Percentiles rank a stretch among this genome's conserved stretches.
Evolutionary conservation across 148 eudicot genomes (phyloP).

Genomic region (Fallopia convolvulus): DNA sequence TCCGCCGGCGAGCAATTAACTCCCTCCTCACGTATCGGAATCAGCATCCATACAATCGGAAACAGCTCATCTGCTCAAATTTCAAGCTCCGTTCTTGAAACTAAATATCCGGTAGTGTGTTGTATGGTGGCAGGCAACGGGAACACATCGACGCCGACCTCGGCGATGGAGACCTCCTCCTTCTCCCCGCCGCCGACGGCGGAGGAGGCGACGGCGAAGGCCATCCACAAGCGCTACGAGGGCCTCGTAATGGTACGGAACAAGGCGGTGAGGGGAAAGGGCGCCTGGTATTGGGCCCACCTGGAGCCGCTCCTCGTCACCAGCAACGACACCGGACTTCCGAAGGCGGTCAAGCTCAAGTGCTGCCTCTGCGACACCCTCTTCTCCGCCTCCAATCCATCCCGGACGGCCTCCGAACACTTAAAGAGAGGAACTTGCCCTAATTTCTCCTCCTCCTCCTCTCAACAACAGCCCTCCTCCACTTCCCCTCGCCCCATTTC

Average conservation of each 20-base stretch:
- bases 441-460: conserved; percentile 30
- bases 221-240: conserved; percentile 63
- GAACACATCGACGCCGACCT: neutral
- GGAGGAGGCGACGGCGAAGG: conserved; percentile 58
- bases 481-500: conserved; percentile 33
- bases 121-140: conserved; percentile 2
- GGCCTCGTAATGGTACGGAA: conserved; percentile 69
- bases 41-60: neutral
- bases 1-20: neutral
- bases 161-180: neutral
- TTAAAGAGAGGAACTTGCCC: conserved; percentile 92
- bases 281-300: conserved; percentile 98
- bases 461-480: neutral
- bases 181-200: conserved; percentile 15
- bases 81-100: neutral
- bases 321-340: conserved; percentile 46
- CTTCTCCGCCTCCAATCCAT: conserved; percentile 88
- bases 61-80: neutral
- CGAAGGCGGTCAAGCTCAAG: conserved; percentile 77
- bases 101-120: neutral
- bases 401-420: conserved; percentile 91
- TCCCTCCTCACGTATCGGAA: neutral
- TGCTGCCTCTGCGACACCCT: conserved; percentile 69
- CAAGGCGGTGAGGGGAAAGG: conserved; percentile 87
- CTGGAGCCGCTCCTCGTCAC: conserved; percentile 66